Conservation (phyloP, 345 rosid species). For the Populus deltoides region DNA sequence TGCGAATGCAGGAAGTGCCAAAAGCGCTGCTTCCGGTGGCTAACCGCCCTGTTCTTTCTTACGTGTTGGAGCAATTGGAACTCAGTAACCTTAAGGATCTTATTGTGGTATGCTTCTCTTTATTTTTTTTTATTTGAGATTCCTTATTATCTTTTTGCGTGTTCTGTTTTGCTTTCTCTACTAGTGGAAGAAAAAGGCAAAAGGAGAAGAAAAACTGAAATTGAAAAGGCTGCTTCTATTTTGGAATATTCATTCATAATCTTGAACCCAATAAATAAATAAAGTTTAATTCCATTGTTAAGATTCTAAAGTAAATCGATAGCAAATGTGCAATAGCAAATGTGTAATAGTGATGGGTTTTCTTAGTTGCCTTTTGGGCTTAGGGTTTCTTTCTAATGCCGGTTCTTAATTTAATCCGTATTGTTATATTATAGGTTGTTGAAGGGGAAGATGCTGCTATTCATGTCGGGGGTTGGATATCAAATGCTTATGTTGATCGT, state of each 20-base stretch:
- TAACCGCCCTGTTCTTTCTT: slow-evolving; percentile 82
- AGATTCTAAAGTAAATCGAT: background rate
- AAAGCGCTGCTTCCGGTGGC: slow-evolving; percentile 93
- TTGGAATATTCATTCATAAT: background rate
- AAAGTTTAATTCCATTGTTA: background rate
- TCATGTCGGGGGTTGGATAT: slow-evolving; percentile 87
- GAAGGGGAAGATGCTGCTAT: slow-evolving; percentile 86
- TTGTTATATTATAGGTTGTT: slow-evolving; percentile 54
- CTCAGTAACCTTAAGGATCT: slow-evolving; percentile 78
- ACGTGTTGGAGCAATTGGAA: slow-evolving; percentile 78
- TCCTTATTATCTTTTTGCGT: background rate
- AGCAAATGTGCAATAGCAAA: background rate
- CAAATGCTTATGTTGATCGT: slow-evolving; percentile 82
- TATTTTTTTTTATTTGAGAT: background rate
- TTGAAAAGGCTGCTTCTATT: background rate
- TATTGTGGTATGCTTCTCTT: slow-evolving; percentile 58
- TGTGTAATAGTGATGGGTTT: background rate
- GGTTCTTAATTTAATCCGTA: background rate
- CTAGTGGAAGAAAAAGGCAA: background rate
- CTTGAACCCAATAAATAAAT: too few relatives aligned
- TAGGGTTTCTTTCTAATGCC: background rate
- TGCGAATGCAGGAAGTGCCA: slow-evolving; percentile 68
- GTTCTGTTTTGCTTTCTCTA: background rate
- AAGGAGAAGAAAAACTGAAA: background rate
- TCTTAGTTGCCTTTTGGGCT: background rate